Conservation (phyloP, 345 rosid species). For the Murraya koenigii region DNA sequence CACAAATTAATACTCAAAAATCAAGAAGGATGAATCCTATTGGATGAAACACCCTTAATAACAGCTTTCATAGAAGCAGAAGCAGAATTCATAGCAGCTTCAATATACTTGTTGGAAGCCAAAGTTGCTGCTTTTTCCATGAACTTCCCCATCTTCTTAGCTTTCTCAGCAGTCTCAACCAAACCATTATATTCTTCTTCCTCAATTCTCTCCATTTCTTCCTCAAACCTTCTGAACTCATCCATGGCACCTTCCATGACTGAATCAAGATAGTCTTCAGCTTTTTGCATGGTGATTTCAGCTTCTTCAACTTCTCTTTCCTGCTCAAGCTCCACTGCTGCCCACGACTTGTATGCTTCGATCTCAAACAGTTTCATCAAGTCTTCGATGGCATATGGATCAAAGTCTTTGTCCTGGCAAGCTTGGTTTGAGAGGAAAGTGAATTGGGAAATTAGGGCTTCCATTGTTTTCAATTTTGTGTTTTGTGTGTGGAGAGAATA, state of each 20-base stretch:
- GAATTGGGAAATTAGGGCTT: slow-evolving; percentile 74
- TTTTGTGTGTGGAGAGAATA: neutral
- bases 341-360: slow-evolving; percentile 86
- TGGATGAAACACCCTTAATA: slow-evolving; percentile 54
- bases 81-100: slow-evolving; percentile 76
- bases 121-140: slow-evolving; percentile 60
- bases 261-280: slow-evolving; percentile 63
- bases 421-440: slow-evolving; percentile 72
- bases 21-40: slow-evolving; percentile 79
- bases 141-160: slow-evolving; percentile 53
- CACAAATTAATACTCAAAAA: neutral
- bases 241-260: slow-evolving; percentile 80
- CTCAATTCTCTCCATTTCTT: slow-evolving; percentile 62
- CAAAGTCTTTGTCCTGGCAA: slow-evolving; percentile 62
- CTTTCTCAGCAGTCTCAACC: slow-evolving; percentile 55
- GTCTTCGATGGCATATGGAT: slow-evolving; percentile 69
- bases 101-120: slow-evolving; percentile 68
- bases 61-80: slow-evolving; percentile 83
- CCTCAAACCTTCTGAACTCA: slow-evolving; percentile 62
- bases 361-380: slow-evolving; percentile 78
- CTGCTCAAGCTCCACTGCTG: slow-evolving; percentile 53
- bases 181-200: slow-evolving; percentile 40
- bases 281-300: slow-evolving; percentile 40
- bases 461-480: slow-evolving; percentile 36
- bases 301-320: slow-evolving; percentile 45